A percentile compares a stretch with the other conserved stretches of the same genome.
These are phyloP conservation scores for Amphicarpaea edgeworthii DNA, from an alignment of 306 rosid genomes.

Conservation along the genomic window DNA sequence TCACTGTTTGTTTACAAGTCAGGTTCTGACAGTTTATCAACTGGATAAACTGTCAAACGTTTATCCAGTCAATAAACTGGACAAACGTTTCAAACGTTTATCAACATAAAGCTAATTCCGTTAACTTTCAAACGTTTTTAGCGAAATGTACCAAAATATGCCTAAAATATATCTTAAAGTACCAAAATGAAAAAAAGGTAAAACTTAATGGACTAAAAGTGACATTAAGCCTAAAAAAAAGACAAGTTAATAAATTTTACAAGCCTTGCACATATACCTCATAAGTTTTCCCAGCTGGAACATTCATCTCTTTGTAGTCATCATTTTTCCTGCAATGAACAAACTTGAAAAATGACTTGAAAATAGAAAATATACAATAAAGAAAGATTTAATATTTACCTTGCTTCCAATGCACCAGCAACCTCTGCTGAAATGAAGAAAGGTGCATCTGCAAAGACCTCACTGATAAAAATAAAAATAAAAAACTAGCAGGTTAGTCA, in stretches of 20 bases:
- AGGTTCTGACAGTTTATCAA: too few relatives aligned
- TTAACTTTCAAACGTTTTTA: too few relatives aligned
- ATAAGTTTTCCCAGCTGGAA: constrained; percentile 85
- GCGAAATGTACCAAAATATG: too few relatives aligned
- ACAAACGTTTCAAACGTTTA: too few relatives aligned
- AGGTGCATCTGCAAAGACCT: constrained; percentile 89
- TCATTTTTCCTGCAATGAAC: constrained; percentile 67
- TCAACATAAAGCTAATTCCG: too few relatives aligned
- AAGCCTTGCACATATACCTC: constrained; percentile 68
- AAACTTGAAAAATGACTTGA: constrained; percentile 25
- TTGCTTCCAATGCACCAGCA: constrained; percentile 70
- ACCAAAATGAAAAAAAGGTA: too few relatives aligned
- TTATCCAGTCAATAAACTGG: too few relatives aligned
- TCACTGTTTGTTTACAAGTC: too few relatives aligned
- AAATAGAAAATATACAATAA: constrained; percentile 22
- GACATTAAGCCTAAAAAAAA: too few relatives aligned
- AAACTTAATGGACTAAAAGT: too few relatives aligned
- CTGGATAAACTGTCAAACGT: too few relatives aligned
- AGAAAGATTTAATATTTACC: constrained; percentile 53
- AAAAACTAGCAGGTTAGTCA: constrained; percentile 46
- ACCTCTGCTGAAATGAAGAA: constrained; percentile 94
- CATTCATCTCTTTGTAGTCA: constrained; percentile 74
- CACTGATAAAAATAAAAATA: constrained; percentile 60
- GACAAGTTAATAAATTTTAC: constrained; percentile 27
- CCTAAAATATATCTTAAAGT: too few relatives aligned